Percentiles rank a stretch among this genome's conserved stretches.
Evolutionary conservation across 2,329 filamentous ascomycete species (phyloP).

Genomic region (Cladosporium sp.): DNA sequence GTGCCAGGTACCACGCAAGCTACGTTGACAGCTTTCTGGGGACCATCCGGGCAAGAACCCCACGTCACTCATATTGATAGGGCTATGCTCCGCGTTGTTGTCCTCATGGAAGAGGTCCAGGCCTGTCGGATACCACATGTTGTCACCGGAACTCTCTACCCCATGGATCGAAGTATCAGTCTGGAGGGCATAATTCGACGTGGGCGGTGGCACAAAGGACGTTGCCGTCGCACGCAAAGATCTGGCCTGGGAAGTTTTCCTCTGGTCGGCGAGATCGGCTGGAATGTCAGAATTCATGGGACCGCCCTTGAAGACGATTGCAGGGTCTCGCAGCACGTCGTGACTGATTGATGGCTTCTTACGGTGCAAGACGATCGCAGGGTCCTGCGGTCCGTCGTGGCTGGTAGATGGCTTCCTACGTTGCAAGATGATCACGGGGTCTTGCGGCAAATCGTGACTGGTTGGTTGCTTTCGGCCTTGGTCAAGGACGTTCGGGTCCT

Average conservation of each 20-base stretch:
- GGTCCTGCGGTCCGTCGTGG: not conserved
- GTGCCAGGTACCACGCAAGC: not conserved
- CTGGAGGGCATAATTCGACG: not conserved
- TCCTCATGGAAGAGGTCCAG: not conserved
- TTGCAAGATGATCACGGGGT: not conserved
- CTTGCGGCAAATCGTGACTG: not conserved
- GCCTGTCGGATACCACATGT: not conserved
- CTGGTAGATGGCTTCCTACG: constrained; percentile 4
- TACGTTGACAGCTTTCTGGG: not conserved
- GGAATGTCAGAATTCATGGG: not conserved
- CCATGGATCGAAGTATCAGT: not conserved
- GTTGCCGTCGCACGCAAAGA: constrained; percentile 14
- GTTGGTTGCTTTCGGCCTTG: not conserved
- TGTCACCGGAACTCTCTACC: not conserved
- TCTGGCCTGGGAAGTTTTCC: not conserved
- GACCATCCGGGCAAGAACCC: not conserved
- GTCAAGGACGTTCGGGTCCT: not conserved
- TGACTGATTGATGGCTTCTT: not conserved
- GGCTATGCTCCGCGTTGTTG: not conserved
- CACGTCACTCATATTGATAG: not conserved
- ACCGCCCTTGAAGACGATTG: not conserved
- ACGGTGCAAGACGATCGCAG: not conserved
- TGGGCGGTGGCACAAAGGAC: not conserved
- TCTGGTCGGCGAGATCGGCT: not conserved
- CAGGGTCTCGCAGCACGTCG: not conserved